A percentile compares a stretch with the other conserved stretches of the same genome.
Evolutionary conservation across 352 stramenopile genomes (phyloP).

Genomic region (Phytophthora cajani): DNA sequence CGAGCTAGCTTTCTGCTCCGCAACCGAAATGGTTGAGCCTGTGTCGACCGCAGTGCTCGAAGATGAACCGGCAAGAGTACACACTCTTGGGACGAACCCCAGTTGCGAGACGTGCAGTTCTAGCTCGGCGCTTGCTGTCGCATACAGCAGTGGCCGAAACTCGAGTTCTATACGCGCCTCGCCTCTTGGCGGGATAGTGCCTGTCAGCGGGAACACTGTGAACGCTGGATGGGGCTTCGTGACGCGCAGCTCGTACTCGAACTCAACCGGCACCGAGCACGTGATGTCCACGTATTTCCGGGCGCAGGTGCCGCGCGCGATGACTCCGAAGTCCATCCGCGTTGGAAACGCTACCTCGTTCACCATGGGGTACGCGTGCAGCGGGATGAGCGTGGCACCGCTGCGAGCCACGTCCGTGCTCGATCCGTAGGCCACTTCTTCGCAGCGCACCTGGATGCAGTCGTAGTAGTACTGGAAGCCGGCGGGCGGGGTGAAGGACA

Average conservation of each 20-base stretch:
- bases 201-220: constrained; percentile 70
- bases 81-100: constrained; percentile 72
- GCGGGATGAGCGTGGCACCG: constrained; percentile 67
- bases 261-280: constrained; percentile 88
- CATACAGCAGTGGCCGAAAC: constrained; percentile 70
- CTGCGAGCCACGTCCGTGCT: constrained; percentile 46
- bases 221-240: constrained; percentile 78
- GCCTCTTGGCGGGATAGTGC: constrained; percentile 77
- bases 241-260: constrained; percentile 85
- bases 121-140: constrained; percentile 73
- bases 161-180: constrained; percentile 71
- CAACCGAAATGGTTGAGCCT: constrained; percentile 1
- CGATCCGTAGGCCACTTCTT: constrained; percentile 74
- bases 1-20: constrained; percentile 3
- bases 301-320: constrained; percentile 56
- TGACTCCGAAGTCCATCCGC: constrained; percentile 84
- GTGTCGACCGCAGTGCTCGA: constrained; percentile 30
- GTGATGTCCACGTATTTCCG: constrained; percentile 51
- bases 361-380: constrained; percentile 90
- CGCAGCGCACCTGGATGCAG: constrained; percentile 77
- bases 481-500: constrained; percentile 72
- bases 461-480: constrained; percentile 92
- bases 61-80: constrained; percentile 68
- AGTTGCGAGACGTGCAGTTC: constrained; percentile 82
- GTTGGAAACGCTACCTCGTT: constrained; percentile 81